A percentile compares a stretch with the other conserved stretches of the same genome.
phyloP scores from a whole-genome alignment of 768 basidiomycete species.

The Podaxis sp. region DNA sequence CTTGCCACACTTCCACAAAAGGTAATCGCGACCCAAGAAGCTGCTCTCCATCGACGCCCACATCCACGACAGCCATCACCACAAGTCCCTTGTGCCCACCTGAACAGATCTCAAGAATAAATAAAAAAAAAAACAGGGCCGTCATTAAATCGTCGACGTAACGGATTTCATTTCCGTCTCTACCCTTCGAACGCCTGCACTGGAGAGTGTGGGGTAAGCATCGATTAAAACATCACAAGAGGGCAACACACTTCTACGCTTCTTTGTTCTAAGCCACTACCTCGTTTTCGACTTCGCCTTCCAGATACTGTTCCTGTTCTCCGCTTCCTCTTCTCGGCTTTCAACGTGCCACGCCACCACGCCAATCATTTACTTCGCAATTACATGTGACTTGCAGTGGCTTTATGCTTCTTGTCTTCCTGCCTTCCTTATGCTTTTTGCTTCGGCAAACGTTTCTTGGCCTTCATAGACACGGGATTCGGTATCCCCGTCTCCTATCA shows the following conservation, averaged over 20 bases:
- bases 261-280: neutral
- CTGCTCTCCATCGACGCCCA: neutral
- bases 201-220: neutral
- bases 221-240: neutral
- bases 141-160: neutral
- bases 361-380: neutral
- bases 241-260: neutral
- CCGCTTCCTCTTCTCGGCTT: neutral
- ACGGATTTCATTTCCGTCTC: neutral
- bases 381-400: neutral
- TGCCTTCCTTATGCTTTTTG: neutral
- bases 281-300: neutral
- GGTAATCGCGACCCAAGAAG: neutral
- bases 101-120: neutral
- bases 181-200: neutral
- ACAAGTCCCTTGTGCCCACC: neutral
- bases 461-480: neutral
- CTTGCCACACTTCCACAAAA: neutral
- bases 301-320: neutral
- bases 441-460: neutral
- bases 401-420: neutral
- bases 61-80: neutral
- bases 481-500: neutral
- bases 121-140: neutral
- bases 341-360: neutral